phyloP scores from a whole-genome alignment of 768 basidiomycete genomes.

The Phanerodontia chrysosporium region DNA sequence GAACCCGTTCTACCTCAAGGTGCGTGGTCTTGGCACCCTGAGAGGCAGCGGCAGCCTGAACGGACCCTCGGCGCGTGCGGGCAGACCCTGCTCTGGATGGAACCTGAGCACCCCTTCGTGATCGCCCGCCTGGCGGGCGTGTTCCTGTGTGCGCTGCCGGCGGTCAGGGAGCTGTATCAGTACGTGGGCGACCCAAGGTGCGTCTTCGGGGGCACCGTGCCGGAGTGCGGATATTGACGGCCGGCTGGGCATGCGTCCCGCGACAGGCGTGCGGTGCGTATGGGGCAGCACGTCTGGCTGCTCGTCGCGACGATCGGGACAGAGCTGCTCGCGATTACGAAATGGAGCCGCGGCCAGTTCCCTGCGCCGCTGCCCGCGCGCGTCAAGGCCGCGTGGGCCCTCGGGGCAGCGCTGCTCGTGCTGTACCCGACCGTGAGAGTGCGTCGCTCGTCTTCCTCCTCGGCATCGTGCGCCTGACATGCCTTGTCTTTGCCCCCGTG shows the following conservation, averaged over 20 bases:
- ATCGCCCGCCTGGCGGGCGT: constrained; percentile 68
- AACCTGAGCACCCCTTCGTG: constrained; percentile 84
- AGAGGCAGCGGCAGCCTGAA: background rate
- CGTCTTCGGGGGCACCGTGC: background rate
- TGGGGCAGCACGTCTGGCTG: constrained; percentile 89
- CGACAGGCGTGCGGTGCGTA: constrained; percentile 72
- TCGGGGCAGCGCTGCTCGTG: constrained; percentile 54
- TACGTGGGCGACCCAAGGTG: constrained; percentile 82
- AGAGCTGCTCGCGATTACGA: constrained; percentile 73
- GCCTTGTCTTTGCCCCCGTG: too few relatives aligned
- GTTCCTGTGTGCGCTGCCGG: constrained; percentile 84
- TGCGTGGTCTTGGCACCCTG: constrained; percentile 21
- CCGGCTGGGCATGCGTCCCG: too few relatives aligned
- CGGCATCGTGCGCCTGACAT: constrained; percentile 8
- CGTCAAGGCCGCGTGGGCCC: constrained; percentile 66
- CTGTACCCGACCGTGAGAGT: constrained; percentile 71
- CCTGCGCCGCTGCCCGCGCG: constrained; percentile 53
- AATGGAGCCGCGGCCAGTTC: constrained; percentile 79
- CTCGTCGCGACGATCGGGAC: constrained; percentile 82
- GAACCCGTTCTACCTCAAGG: constrained; percentile 87
- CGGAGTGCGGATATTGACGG: background rate
- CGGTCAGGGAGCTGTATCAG: constrained; percentile 78
- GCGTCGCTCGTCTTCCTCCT: constrained; percentile 7
- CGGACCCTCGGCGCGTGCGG: constrained; percentile 13
- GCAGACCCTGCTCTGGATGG: constrained; percentile 79